Conservation (phyloP, 306 rosid species). For the Prunus salicina region DNA sequence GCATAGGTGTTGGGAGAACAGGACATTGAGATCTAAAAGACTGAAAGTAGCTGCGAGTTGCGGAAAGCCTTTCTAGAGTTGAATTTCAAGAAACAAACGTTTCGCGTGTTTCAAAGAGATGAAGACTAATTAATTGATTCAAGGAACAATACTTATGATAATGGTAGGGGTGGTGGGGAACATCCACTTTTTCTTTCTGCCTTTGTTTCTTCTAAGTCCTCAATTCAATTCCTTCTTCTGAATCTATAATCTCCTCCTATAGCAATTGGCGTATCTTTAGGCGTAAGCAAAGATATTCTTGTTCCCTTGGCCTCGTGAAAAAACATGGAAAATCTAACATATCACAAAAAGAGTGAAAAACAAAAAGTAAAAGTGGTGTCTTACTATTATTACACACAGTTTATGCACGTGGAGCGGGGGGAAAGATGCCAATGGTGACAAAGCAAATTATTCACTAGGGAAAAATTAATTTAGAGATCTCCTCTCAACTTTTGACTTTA, state of each 20-base stretch:
- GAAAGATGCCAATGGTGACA: neutral
- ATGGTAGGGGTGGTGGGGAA: slow-evolving; percentile 58
- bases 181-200: slow-evolving; percentile 35
- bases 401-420: neutral
- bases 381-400: neutral
- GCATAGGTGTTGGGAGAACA: no score
- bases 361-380: neutral
- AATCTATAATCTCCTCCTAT: no score
- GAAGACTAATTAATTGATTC: neutral
- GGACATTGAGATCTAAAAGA: no score
- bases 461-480: no score
- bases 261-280: slow-evolving; percentile 36
- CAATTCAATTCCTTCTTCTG: neutral
- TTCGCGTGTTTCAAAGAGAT: no score
- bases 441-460: neutral
- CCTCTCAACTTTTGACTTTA: no score
- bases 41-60: no score
- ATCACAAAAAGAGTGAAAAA: neutral
- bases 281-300: slow-evolving; percentile 36
- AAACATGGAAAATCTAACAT: neutral
- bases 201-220: slow-evolving; percentile 1
- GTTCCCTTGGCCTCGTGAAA: slow-evolving; percentile 15
- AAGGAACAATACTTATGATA: slow-evolving; percentile 30
- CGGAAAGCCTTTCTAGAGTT: no score
- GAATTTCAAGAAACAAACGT: no score